phyloP scores from a whole-genome alignment of 352 stramenopile species.

The Phytophthora fragariae region DNA sequence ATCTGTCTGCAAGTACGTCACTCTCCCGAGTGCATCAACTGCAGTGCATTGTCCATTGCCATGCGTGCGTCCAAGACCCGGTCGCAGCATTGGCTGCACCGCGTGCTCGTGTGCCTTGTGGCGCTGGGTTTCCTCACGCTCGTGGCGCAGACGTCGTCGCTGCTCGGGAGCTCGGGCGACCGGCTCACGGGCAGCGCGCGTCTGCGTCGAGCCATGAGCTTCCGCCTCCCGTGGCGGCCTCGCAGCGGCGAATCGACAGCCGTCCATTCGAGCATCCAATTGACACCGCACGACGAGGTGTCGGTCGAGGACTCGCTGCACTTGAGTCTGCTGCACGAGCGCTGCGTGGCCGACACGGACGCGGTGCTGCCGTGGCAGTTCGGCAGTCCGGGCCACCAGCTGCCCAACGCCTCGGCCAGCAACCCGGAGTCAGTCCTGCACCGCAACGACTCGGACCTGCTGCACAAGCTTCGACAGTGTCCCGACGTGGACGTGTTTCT shows the following conservation, averaged over 20 bases:
- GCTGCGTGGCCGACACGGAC: conserved; percentile 44
- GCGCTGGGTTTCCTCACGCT: conserved; percentile 29
- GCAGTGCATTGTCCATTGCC: neutral
- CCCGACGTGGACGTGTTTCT: conserved; percentile 71
- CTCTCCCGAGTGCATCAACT: neutral
- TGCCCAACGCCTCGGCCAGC: conserved; percentile 6
- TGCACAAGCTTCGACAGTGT: conserved; percentile 20
- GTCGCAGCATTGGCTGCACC: conserved; percentile 25
- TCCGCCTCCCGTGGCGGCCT: conserved; percentile 22
- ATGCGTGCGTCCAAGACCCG: neutral
- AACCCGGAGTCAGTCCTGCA: conserved; percentile 35
- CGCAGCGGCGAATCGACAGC: neutral
- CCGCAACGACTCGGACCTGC: conserved; percentile 44
- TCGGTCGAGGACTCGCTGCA: conserved; percentile 44
- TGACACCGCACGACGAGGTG: conserved; percentile 1
- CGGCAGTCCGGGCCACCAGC: conserved; percentile 24
- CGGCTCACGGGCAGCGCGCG: conserved; percentile 14
- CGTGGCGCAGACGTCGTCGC: conserved; percentile 25
- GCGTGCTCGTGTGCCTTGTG: conserved; percentile 23
- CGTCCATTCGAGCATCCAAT: too few relatives aligned
- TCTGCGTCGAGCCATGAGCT: conserved; percentile 17
- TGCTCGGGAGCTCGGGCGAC: conserved; percentile 25
- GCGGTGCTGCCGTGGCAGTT: conserved; percentile 44
- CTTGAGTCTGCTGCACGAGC: conserved; percentile 43
- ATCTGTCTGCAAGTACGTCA: too few relatives aligned